Conservation (phyloP, 2,329 filamentous ascomycete species). For the Lachnellula hyalina region DNA sequence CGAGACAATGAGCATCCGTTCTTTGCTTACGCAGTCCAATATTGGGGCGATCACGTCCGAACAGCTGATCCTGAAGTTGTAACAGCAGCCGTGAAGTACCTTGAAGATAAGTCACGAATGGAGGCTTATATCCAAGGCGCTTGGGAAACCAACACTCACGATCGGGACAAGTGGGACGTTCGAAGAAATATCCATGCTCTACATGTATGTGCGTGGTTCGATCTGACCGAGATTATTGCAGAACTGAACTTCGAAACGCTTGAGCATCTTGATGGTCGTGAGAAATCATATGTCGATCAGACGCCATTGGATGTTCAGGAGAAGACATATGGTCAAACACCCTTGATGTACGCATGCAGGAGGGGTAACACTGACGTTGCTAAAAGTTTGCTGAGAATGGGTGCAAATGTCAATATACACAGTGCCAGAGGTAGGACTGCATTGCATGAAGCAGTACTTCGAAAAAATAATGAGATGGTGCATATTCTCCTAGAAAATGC, state of each 20-base stretch:
- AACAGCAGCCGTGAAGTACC: slow-evolving; percentile 7
- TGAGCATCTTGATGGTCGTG: slow-evolving; percentile 1
- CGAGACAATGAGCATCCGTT: slow-evolving; percentile 15
- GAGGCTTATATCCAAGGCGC: slow-evolving; percentile 17
- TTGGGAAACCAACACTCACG: slow-evolving; percentile 11
- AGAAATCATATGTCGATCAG: too few species aligned
- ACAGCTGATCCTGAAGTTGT: slow-evolving; percentile 7
- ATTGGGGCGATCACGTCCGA: slow-evolving; percentile 23
- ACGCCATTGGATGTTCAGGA: slow-evolving; percentile 2
- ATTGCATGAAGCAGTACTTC: slow-evolving; percentile 13
- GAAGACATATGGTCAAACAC: slow-evolving; percentile 28
- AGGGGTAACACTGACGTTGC: slow-evolving; percentile 30
- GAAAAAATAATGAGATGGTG: slow-evolving; percentile 5
- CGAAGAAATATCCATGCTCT: slow-evolving; percentile 14
- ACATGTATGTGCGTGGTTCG: slow-evolving; percentile 18
- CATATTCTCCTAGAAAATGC: slow-evolving; percentile 6
- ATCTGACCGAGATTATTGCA: slow-evolving; percentile 6
- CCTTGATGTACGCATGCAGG: slow-evolving; percentile 29
- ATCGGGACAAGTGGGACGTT: slow-evolving; percentile 19
- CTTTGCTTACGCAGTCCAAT: slow-evolving; percentile 23
- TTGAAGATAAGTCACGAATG: slow-evolving; percentile 8
- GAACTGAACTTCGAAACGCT: slow-evolving; percentile 1
- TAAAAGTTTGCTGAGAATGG: slow-evolving; percentile 12
- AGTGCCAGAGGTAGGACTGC: slow-evolving; percentile 11
- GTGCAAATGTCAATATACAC: slow-evolving; percentile 7